Percentiles rank a stretch among this genome's conserved stretches.
These are phyloP conservation scores for Psilocybe mexicana DNA, from an alignment of 1,284 basidiomycete genomes.

Conservation along the genomic window DNA sequence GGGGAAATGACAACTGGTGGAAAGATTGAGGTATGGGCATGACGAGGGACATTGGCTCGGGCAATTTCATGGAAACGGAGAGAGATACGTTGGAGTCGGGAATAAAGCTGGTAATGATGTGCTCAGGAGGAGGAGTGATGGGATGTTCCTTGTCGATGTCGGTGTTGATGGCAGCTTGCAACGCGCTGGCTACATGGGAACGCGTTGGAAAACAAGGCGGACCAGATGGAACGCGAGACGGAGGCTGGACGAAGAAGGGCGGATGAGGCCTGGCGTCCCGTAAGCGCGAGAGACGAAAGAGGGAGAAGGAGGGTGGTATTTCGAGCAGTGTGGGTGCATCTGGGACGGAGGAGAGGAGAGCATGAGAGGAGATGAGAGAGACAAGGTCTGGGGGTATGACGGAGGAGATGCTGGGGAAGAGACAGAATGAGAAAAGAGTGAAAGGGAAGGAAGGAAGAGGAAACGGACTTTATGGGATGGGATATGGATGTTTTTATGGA, in stretches of 20 bases:
- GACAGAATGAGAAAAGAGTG: conserved; percentile 1
- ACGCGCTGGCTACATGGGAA: conserved; percentile 34
- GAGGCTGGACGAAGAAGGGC: conserved; percentile 7
- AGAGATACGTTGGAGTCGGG: conserved; percentile 16
- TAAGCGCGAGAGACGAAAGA: conserved; percentile 36
- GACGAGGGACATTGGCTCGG: neutral
- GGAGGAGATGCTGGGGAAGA: conserved; percentile 52
- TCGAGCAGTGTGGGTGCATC: conserved; percentile 48
- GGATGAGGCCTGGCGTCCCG: conserved; percentile 25
- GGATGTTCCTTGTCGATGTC: conserved; percentile 26
- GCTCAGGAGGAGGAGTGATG: neutral
- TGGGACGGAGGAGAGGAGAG: conserved; percentile 38
- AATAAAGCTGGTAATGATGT: conserved; percentile 4
- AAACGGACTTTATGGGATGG: conserved; percentile 79
- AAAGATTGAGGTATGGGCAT: neutral
- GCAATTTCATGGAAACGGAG: conserved; percentile 18
- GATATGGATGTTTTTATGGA: conserved; percentile 73
- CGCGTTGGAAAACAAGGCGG: conserved; percentile 22
- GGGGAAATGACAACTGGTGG: neutral
- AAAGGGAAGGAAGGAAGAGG: conserved; percentile 11
- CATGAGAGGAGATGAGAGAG: conserved; percentile 55
- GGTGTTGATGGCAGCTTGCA: conserved; percentile 47
- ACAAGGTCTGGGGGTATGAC: conserved; percentile 67
- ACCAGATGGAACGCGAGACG: conserved; percentile 4
- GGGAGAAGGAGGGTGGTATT: conserved; percentile 40